phyloP scores from a whole-genome alignment of 208 protist species.

The Jaenimonas drosophilae region DNA sequence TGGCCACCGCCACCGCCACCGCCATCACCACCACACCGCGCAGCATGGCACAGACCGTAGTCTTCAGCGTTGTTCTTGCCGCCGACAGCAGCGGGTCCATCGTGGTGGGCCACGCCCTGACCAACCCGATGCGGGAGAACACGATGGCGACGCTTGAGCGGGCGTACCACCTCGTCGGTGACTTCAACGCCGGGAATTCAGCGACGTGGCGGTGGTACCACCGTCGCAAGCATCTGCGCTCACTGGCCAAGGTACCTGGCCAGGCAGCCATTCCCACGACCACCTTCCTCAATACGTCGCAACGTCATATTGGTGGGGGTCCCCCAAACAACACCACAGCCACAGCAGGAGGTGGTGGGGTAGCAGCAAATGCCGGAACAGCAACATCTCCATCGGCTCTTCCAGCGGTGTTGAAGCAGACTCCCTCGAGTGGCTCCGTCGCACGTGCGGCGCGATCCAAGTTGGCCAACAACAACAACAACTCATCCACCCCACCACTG shows the following conservation, averaged over 20 bases:
- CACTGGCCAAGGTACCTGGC: too few species aligned
- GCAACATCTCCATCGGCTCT: too few species aligned
- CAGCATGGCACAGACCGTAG: not conserved
- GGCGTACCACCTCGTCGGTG: not conserved
- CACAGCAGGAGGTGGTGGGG: too few species aligned
- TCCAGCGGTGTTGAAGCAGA: too few species aligned
- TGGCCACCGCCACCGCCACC: too few species aligned
- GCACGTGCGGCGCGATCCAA: not conserved
- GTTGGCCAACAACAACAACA: not conserved
- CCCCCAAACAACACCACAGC: too few species aligned
- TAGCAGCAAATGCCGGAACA: too few species aligned
- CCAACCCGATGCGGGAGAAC: not conserved
- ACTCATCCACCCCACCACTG: not conserved
- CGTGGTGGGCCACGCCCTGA: not conserved
- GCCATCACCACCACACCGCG: too few species aligned
- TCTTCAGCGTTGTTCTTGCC: not conserved
- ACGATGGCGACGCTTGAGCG: not conserved
- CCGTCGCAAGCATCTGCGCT: not conserved
- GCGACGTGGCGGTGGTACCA: not conserved
- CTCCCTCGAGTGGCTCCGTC: not conserved
- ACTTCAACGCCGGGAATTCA: not conserved
- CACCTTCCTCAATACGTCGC: too few species aligned
- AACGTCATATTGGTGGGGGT: too few species aligned
- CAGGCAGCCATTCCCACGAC: too few species aligned
- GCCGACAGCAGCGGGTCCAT: not conserved